Percentiles rank a stretch among this genome's conserved stretches.
Evolutionary conservation across 148 eudicot genomes (phyloP).

Genomic region (Chenopodium berlandieri): DNA sequence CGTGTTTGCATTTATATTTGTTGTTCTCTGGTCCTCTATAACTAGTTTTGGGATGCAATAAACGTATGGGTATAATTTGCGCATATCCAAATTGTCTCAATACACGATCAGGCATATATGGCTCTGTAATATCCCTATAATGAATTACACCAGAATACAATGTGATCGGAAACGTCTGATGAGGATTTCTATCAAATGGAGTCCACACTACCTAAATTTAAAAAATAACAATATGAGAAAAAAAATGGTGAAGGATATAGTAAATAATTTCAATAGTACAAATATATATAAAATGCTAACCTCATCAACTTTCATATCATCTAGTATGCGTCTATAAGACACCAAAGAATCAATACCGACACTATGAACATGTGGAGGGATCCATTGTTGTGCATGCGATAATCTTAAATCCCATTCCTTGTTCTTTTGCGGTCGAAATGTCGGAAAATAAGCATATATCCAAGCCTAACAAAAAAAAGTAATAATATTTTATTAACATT

Average conservation of each 20-base stretch:
- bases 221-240: background rate
- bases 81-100: background rate
- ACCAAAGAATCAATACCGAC: background rate
- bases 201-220: background rate
- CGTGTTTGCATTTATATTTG: background rate
- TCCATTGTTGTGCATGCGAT: background rate
- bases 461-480: background rate
- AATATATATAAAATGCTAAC: background rate
- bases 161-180: background rate
- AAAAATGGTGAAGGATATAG: too few species aligned
- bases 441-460: background rate
- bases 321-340: background rate
- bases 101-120: slow-evolving; percentile 7
- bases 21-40: background rate
- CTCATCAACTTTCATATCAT: background rate
- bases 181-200: background rate
- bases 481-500: too few species aligned
- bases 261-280: too few species aligned
- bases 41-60: background rate
- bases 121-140: background rate
- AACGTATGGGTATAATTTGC: background rate
- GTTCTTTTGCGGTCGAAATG: background rate
- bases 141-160: background rate
- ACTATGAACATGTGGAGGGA: background rate
- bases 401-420: background rate